A percentile compares a stretch with the other conserved stretches of the same genome.
Conservation (phyloP, 1,139 yeast species). For the Entelexis sorbosivorans region DNA sequence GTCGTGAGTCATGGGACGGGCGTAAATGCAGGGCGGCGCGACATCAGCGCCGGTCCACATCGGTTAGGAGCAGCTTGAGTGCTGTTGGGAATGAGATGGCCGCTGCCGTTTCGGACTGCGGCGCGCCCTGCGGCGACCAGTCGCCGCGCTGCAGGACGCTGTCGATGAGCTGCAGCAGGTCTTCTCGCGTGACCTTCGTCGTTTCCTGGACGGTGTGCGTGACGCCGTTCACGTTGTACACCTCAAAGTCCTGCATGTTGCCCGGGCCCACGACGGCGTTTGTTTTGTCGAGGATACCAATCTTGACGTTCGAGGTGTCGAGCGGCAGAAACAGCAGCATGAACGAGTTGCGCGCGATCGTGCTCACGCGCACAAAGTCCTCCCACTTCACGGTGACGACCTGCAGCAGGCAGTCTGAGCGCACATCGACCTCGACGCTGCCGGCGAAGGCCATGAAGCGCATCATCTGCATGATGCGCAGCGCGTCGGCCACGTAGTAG, state of each 20-base stretch:
- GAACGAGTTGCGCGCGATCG: slow-evolving; percentile 17
- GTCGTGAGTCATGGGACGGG: too few relatives aligned
- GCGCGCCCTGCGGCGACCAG: not conserved
- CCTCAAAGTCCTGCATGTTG: slow-evolving; percentile 11
- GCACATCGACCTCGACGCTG: slow-evolving; percentile 20
- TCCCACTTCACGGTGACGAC: slow-evolving; percentile 20
- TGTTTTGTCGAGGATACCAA: slow-evolving; percentile 16
- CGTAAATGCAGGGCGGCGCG: too few relatives aligned
- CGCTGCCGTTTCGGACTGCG: not conserved
- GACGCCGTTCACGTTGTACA: slow-evolving; percentile 11
- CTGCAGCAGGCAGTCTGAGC: slow-evolving; percentile 16
- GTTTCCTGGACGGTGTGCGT: slow-evolving; percentile 8
- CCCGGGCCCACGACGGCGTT: slow-evolving; percentile 21
- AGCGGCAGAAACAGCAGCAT: slow-evolving; percentile 14
- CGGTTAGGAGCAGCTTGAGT: slow-evolving; percentile 1
- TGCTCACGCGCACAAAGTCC: slow-evolving; percentile 14
- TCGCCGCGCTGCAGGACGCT: not conserved
- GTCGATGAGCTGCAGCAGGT: slow-evolving; percentile 8
- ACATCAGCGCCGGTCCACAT: not conserved
- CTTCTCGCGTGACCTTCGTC: slow-evolving; percentile 1
- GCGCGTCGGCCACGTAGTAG: slow-evolving; percentile 17
- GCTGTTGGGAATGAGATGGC: slow-evolving; percentile 7
- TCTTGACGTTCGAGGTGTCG: slow-evolving; percentile 12
- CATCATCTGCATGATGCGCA: slow-evolving; percentile 18
- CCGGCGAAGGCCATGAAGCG: slow-evolving; percentile 22